phyloP scores from a whole-genome alignment of 495 filamentous ascomycete genomes.

The Clavariopsis aquatica region DNA sequence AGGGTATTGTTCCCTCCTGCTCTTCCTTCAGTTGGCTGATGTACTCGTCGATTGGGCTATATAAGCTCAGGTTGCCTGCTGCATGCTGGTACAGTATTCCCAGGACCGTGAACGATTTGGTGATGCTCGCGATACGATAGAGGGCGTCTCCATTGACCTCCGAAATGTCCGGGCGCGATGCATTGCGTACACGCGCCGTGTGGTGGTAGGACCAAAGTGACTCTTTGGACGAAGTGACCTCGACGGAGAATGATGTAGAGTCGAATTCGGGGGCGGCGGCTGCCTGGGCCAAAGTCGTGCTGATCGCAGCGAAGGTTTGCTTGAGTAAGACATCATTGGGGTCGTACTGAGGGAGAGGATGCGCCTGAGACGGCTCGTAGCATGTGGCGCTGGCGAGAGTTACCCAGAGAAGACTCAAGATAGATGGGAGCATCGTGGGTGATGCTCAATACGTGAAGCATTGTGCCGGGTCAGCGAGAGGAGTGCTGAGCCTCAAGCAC shows the following conservation, averaged over 20 bases:
- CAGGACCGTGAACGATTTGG: conserved; percentile 45
- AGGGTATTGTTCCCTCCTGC: conserved; percentile 38
- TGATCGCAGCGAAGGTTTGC: conserved; percentile 24
- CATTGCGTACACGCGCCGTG: conserved; percentile 40
- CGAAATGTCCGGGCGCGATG: conserved; percentile 35
- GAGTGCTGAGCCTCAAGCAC: not conserved
- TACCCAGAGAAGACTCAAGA: not conserved
- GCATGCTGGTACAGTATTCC: conserved; percentile 43
- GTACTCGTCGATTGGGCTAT: conserved; percentile 41
- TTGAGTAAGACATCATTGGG: conserved; percentile 12
- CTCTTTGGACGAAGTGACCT: conserved; percentile 41
- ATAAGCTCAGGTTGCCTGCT: conserved; percentile 43
- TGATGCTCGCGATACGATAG: conserved; percentile 46
- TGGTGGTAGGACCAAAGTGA: conserved; percentile 42
- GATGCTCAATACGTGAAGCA: conserved; percentile 3
- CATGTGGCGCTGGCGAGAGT: conserved; percentile 16
- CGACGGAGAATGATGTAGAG: conserved; percentile 41
- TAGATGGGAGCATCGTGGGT: conserved; percentile 4
- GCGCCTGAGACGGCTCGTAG: conserved; percentile 32
- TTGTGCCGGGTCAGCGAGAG: not conserved
- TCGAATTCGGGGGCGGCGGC: conserved; percentile 26
- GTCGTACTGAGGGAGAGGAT: conserved; percentile 25
- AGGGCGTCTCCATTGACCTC: conserved; percentile 40
- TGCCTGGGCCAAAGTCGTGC: not conserved
- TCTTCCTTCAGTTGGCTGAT: conserved; percentile 34